Percentiles rank a stretch among this genome's conserved stretches.
phyloP scores from a whole-genome alignment of 345 rosid species.

The Gossypium ekmanianum region DNA sequence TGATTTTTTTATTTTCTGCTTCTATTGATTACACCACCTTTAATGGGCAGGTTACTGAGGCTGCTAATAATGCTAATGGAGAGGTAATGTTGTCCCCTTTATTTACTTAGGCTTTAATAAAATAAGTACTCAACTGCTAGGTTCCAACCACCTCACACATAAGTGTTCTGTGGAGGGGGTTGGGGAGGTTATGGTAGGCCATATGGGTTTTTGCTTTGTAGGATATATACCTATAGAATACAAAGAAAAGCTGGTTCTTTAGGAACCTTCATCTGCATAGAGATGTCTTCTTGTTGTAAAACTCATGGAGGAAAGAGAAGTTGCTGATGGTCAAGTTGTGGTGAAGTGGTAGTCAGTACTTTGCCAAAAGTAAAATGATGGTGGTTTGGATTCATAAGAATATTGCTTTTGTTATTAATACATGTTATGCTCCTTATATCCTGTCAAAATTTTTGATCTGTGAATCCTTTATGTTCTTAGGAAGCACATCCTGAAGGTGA shows the following conservation, averaged over 20 bases:
- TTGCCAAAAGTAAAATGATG: neutral
- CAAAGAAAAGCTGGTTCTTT: neutral
- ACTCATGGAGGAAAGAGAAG: neutral
- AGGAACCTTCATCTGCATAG: neutral
- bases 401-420: neutral
- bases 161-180: too few relatives aligned
- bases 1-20: neutral
- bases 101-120: neutral
- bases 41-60: constrained; percentile 32
- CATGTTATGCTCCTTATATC: neutral
- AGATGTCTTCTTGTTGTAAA: neutral
- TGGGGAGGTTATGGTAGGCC: neutral
- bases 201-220: neutral
- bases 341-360: neutral
- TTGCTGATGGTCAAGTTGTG: neutral
- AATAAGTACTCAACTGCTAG: neutral
- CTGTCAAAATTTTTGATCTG: neutral
- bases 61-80: constrained; percentile 23
- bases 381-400: neutral
- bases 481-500: constrained; percentile 59
- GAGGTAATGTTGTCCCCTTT: constrained; percentile 40
- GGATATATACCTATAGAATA: neutral
- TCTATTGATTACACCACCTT: constrained; percentile 20
- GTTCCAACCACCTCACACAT: neutral
- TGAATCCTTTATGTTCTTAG: constrained; percentile 28